phyloP scores from a whole-genome alignment of 768 basidiomycete genomes.

The Lenzites betulinus region DNA sequence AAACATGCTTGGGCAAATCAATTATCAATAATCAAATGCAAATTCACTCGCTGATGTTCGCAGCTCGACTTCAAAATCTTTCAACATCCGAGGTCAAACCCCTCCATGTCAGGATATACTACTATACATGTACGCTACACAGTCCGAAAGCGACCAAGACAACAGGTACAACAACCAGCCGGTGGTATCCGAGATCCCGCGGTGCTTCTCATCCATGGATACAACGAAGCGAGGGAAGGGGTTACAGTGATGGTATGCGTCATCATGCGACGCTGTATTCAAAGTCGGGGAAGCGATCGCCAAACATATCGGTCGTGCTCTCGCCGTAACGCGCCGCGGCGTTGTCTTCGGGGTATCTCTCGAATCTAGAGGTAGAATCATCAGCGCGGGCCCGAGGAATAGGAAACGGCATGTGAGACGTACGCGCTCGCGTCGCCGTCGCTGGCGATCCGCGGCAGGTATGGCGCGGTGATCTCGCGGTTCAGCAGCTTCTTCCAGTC shows the following conservation, averaged over 20 bases:
- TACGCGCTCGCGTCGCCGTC: constrained; percentile 97
- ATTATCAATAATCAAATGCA: too few relatives aligned
- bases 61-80: too few relatives aligned
- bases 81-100: too few relatives aligned
- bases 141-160: constrained; percentile 1
- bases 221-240: background rate
- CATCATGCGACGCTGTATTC: constrained; percentile 54
- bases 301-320: constrained; percentile 59
- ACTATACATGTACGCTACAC: constrained; percentile 1
- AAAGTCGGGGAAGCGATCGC: constrained; percentile 74
- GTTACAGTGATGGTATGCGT: background rate
- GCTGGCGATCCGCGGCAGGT: constrained; percentile 86
- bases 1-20: too few relatives aligned
- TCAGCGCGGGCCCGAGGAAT: background rate
- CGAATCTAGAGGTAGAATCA: constrained; percentile 53
- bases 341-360: constrained; percentile 77
- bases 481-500: constrained; percentile 81
- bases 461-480: constrained; percentile 93
- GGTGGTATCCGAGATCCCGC: background rate
- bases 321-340: constrained; percentile 61
- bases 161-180: background rate
- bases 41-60: too few relatives aligned
- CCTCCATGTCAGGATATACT: too few relatives aligned
- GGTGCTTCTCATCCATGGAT: background rate
- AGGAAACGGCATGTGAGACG: constrained; percentile 34